phyloP scores from a whole-genome alignment of 2,329 filamentous ascomycete species.

The Trichoderma asperellum region DNA sequence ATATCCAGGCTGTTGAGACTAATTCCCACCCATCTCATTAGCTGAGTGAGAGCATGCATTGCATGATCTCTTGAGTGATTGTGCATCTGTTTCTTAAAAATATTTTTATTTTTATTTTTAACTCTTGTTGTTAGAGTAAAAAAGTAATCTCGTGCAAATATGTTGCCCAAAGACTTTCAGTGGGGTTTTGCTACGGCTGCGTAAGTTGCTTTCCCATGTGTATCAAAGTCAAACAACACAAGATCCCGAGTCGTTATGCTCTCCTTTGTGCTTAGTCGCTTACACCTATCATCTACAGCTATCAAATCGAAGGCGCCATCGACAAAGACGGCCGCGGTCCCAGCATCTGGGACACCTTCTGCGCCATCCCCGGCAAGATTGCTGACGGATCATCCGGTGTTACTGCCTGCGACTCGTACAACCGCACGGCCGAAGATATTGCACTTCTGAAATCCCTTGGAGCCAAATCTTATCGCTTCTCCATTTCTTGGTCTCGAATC shows the following conservation, averaged over 20 bases:
- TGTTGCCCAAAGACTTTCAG: constrained; percentile 71
- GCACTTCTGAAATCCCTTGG: constrained; percentile 74
- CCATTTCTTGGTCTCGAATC: constrained; percentile 81
- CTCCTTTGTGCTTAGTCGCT: background rate
- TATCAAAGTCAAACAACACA: background rate
- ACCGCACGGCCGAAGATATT: constrained; percentile 77
- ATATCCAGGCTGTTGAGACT: background rate
- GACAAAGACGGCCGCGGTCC: constrained; percentile 77
- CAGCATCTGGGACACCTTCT: constrained; percentile 92
- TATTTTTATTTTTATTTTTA: background rate
- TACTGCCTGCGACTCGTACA: constrained; percentile 85
- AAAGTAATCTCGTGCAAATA: constrained; percentile 38
- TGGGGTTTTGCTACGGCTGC: constrained; percentile 82
- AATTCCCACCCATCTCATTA: background rate
- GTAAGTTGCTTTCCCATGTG: constrained; percentile 48
- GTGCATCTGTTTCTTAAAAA: background rate
- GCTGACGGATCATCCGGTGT: constrained; percentile 75
- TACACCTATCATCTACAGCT: constrained; percentile 53
- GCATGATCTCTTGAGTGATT: background rate
- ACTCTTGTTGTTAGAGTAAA: background rate
- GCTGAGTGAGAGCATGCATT: background rate
- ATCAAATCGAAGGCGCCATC: constrained; percentile 82
- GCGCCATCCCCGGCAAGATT: constrained; percentile 78
- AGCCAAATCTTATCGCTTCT: constrained; percentile 80
- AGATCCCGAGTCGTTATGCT: background rate